These are phyloP conservation scores for Diaporthe velutina DNA, from an alignment of 2,329 filamentous ascomycete species.

Conservation along the genomic window DNA sequence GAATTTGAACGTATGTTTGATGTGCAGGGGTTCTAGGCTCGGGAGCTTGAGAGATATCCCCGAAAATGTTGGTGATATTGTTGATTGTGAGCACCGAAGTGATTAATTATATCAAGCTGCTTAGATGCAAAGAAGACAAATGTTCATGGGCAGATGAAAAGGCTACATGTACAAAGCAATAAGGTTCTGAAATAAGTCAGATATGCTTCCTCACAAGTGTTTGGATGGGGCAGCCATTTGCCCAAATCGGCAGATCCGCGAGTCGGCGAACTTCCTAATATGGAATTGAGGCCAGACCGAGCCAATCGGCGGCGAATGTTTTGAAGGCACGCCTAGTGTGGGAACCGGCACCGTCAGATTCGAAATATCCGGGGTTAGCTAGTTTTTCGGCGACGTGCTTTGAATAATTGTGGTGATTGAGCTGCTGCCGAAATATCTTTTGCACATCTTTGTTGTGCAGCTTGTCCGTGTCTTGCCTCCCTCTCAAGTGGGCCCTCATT, in stretches of 20 bases:
- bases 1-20: neutral
- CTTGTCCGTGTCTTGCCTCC: neutral
- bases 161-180: neutral
- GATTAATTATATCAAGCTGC: neutral
- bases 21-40: neutral
- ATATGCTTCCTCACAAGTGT: neutral
- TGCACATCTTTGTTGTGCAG: neutral
- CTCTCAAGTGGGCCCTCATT: neutral
- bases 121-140: neutral
- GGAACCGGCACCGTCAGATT: neutral
- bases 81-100: neutral
- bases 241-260: neutral
- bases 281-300: neutral
- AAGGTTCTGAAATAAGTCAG: neutral
- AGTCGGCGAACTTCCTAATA: slow-evolving; percentile 14
- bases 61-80: neutral
- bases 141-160: neutral
- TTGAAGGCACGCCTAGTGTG: neutral
- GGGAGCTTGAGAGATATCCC: neutral
- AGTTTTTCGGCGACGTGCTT: neutral
- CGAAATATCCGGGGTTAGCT: neutral
- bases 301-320: slow-evolving; percentile 2
- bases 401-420: neutral
- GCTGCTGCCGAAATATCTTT: neutral
- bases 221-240: neutral